Evolutionary conservation across 1,139 yeast species (phyloP).

Genomic region (Kodamaea arcana): DNA sequence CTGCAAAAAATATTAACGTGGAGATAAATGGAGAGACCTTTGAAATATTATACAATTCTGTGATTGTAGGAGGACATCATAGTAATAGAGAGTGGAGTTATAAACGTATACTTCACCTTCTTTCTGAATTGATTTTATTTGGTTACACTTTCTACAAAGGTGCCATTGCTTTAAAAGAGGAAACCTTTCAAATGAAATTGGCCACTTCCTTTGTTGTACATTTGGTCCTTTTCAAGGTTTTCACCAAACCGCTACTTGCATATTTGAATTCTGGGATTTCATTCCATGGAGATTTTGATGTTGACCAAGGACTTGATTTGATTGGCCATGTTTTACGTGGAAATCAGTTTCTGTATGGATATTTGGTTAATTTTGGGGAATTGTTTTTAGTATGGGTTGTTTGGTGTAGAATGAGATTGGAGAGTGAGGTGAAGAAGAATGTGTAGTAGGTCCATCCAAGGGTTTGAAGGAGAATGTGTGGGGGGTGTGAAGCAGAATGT

Average conservation of each 20-base stretch:
- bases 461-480: too few relatives aligned
- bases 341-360: conserved; percentile 2
- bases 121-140: background rate
- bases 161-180: conserved; percentile 2
- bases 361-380: conserved; percentile 7
- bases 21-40: conserved; percentile 1
- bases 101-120: background rate
- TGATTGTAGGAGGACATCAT: conserved; percentile 3
- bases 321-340: conserved; percentile 4
- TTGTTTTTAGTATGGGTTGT: conserved; percentile 12
- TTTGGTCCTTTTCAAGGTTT: conserved; percentile 9
- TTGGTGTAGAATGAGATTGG: conserved; percentile 9
- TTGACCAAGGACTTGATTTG: conserved; percentile 11
- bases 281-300: conserved; percentile 12
- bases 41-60: conserved; percentile 4
- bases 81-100: background rate
- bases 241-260: conserved; percentile 6
- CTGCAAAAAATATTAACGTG: background rate
- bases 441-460: too few relatives aligned
- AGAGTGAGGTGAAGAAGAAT: conserved; percentile 2
- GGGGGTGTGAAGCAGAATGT: too few relatives aligned
- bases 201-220: conserved; percentile 10
- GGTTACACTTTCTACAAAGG: conserved; percentile 3
- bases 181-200: conserved; percentile 4
- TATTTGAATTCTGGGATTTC: conserved; percentile 6